phyloP scores from a whole-genome alignment of 1,139 yeast species.

The Saccharomyces hybrid region DNA sequence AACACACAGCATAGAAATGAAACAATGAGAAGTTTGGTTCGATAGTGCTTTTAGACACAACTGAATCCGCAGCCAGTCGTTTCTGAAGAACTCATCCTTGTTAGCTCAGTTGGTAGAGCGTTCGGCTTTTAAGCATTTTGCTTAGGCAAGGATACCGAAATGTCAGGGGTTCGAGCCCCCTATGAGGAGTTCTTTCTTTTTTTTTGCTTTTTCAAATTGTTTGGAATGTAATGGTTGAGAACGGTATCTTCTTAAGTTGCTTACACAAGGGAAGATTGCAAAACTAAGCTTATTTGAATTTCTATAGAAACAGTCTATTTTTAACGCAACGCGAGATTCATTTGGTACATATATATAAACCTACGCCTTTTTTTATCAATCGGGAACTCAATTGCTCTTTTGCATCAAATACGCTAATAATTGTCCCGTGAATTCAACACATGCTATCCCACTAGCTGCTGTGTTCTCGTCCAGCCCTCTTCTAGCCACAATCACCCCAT shows the following conservation, averaged over 20 bases:
- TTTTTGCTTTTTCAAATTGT: slow-evolving; percentile 4
- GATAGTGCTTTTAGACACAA: neutral
- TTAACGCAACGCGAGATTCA: neutral
- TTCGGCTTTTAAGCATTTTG: slow-evolving; percentile 1
- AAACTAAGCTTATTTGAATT: neutral
- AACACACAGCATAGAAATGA: neutral
- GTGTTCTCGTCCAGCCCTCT: slow-evolving; percentile 40
- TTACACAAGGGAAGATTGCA: neutral
- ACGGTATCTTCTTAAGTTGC: neutral
- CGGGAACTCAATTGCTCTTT: slow-evolving; percentile 3
- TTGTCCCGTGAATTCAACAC: slow-evolving; percentile 27
- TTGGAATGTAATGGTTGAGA: neutral
- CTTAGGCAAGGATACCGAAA: slow-evolving; percentile 31
- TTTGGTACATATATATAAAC: neutral
- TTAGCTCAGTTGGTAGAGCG: too few relatives aligned
- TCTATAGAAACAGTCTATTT: neutral
- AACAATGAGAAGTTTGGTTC: neutral
- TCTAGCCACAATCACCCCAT: slow-evolving; percentile 64
- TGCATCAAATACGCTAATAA: slow-evolving; percentile 15
- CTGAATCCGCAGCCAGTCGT: neutral
- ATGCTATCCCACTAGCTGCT: slow-evolving; percentile 21
- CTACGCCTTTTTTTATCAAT: neutral
- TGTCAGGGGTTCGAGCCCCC: slow-evolving; percentile 37
- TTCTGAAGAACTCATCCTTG: too few relatives aligned
- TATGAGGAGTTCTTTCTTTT: slow-evolving; percentile 30